A percentile compares a stretch with the other conserved stretches of the same genome.
Conservation (phyloP, 1,139 yeast species). For the Diutina scorzettiae region DNA sequence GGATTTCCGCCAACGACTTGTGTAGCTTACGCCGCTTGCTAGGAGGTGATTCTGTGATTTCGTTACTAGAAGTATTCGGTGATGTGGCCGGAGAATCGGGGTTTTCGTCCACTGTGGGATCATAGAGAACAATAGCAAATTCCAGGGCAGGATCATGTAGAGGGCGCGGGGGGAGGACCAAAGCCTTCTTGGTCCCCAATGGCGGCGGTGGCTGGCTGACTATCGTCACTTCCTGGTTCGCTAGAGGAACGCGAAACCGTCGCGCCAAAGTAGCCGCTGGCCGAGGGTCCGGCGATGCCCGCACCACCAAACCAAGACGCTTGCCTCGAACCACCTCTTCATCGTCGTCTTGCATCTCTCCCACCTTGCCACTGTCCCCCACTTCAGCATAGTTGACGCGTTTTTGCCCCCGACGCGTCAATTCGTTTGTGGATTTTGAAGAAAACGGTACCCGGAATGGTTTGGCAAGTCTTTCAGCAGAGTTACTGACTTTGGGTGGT, state of each 20-base stretch:
- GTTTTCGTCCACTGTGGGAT: constrained; percentile 76
- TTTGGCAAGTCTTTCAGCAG: constrained; percentile 22
- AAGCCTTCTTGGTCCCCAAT: constrained; percentile 65
- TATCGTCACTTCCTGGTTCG: not conserved
- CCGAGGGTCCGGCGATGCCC: not conserved
- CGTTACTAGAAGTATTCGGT: not conserved
- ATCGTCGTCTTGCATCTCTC: not conserved
- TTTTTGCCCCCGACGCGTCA: constrained; percentile 10
- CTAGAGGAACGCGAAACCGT: not conserved
- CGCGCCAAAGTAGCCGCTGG: not conserved
- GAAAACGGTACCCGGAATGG: constrained; percentile 35
- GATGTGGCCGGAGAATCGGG: constrained; percentile 17
- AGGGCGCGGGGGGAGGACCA: constrained; percentile 71
- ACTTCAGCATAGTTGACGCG: constrained; percentile 11
- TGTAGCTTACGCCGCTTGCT: constrained; percentile 31
- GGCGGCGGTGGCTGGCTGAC: constrained; percentile 45
- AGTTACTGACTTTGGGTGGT: constrained; percentile 27
- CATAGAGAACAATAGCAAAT: constrained; percentile 87
- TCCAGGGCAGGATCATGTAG: constrained; percentile 89
- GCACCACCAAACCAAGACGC: not conserved
- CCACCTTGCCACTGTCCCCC: not conserved
- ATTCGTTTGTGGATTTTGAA: constrained; percentile 11
- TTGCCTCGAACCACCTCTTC: not conserved
- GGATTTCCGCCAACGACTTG: constrained; percentile 65
- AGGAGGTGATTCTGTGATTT: constrained; percentile 14